A percentile compares a stretch with the other conserved stretches of the same genome.
Conservation (phyloP, 768 basidiomycete species). For the Phlegmacium glaucopus region DNA sequence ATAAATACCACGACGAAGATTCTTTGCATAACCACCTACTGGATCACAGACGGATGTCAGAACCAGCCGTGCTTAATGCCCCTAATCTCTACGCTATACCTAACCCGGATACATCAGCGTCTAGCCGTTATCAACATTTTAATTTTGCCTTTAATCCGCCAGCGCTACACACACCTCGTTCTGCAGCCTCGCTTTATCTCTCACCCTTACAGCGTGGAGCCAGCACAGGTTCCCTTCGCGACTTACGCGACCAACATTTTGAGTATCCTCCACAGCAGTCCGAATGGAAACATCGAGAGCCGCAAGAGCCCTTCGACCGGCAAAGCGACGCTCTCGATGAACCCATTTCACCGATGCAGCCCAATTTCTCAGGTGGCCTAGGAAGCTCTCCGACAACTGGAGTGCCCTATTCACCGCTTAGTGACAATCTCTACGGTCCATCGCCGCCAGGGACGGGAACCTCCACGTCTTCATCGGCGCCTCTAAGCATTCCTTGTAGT, state of each 20-base stretch:
- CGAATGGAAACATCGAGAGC: slow-evolving; percentile 37
- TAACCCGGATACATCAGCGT: slow-evolving; percentile 25
- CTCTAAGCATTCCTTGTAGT: slow-evolving; percentile 21
- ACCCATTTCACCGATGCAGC: slow-evolving; percentile 53
- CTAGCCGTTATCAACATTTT: slow-evolving; percentile 38
- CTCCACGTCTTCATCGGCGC: slow-evolving; percentile 48
- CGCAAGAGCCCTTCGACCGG: slow-evolving; percentile 28
- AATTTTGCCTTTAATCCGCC: slow-evolving; percentile 35
- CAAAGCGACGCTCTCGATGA: slow-evolving; percentile 36
- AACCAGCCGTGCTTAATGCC: slow-evolving; percentile 47
- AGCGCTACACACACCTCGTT: slow-evolving; percentile 27
- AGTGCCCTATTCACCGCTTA: slow-evolving; percentile 44
- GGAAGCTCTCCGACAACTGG: slow-evolving; percentile 30
- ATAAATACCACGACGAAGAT: slow-evolving; percentile 35
- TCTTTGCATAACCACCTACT: slow-evolving; percentile 29
- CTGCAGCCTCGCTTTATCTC: slow-evolving; percentile 34
- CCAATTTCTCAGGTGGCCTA: slow-evolving; percentile 45
- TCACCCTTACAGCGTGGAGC: slow-evolving; percentile 44
- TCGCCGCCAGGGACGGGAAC: slow-evolving; percentile 64
- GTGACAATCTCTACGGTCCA: slow-evolving; percentile 52
- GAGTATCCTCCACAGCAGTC: slow-evolving; percentile 29
- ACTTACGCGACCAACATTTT: slow-evolving; percentile 37
- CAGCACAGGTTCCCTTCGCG: slow-evolving; percentile 43
- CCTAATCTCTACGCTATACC: slow-evolving; percentile 37
- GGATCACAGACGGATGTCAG: slow-evolving; percentile 69